phyloP scores from a whole-genome alignment of 1,139 yeast genomes.

The Lodderomyces theae region DNA sequence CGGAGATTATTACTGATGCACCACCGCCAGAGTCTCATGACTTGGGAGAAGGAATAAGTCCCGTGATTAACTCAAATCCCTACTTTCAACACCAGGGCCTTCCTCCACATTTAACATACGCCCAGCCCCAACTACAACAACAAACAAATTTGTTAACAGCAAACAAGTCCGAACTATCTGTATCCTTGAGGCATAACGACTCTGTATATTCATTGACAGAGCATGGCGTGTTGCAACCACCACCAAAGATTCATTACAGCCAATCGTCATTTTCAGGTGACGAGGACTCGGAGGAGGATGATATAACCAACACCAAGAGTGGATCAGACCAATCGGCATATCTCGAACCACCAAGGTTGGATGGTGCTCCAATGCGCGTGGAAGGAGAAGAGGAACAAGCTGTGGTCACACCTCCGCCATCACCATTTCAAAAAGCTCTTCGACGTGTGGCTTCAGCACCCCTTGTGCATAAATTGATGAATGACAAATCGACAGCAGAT shows the following conservation, averaged over 20 bases:
- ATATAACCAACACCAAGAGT: neutral
- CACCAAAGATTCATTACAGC: slow-evolving; percentile 20
- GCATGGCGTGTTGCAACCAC: slow-evolving; percentile 26
- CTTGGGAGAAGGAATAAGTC: slow-evolving; percentile 16
- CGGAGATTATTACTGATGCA: slow-evolving; percentile 7
- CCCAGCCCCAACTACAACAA: neutral
- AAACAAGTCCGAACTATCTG: slow-evolving; percentile 23
- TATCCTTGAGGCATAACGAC: slow-evolving; percentile 43
- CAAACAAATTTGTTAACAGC: slow-evolving; percentile 9
- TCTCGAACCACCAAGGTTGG: neutral
- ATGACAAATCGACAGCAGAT: slow-evolving; percentile 20
- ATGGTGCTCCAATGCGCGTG: neutral
- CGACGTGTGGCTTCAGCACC: slow-evolving; percentile 86
- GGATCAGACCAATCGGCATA: neutral
- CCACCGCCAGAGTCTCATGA: slow-evolving; percentile 7
- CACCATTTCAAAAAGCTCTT: slow-evolving; percentile 51
- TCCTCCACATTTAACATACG: slow-evolving; percentile 45
- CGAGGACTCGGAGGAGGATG: slow-evolving; percentile 1
- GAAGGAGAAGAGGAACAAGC: neutral
- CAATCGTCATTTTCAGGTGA: slow-evolving; percentile 12
- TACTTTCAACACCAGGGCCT: slow-evolving; percentile 56
- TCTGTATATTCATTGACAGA: slow-evolving; percentile 36
- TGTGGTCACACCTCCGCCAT: slow-evolving; percentile 19
- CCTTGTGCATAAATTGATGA: slow-evolving; percentile 43
- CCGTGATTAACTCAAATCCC: slow-evolving; percentile 42